These are phyloP conservation scores for Vitis rotundifolia DNA, from an alignment of 164 flowering plant genomes.

Conservation along the genomic window DNA sequence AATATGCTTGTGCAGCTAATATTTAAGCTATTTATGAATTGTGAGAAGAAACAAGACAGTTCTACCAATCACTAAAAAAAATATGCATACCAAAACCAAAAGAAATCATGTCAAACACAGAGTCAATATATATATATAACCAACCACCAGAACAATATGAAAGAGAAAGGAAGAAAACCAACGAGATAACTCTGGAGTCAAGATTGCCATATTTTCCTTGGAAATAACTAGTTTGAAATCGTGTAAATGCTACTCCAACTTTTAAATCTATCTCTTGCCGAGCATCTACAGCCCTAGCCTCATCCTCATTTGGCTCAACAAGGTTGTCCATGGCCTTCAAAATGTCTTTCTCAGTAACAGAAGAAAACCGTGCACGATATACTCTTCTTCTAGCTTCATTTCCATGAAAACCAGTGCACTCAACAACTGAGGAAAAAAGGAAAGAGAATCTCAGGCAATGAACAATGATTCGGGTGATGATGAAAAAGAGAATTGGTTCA, in stretches of 20 bases:
- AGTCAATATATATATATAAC: neutral
- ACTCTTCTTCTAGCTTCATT: slow-evolving; percentile 53
- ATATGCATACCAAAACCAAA: neutral
- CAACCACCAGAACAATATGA: neutral
- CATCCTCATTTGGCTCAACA: slow-evolving; percentile 78
- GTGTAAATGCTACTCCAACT: slow-evolving; percentile 98
- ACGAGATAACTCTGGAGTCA: slow-evolving; percentile 95
- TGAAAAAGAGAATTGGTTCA: too few relatives aligned
- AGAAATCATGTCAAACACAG: neutral
- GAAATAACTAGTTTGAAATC: slow-evolving; percentile 90
- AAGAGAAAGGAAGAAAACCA: slow-evolving; percentile 30
- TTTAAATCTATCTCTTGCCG: slow-evolving; percentile 98
- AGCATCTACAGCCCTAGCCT: slow-evolving; percentile 97
- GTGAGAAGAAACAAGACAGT: neutral
- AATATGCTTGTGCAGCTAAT: neutral
- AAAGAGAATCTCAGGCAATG: neutral
- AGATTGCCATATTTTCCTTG: slow-evolving; percentile 98
- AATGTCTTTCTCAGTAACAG: slow-evolving; percentile 89
- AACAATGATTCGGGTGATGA: too few relatives aligned
- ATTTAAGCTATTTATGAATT: neutral
- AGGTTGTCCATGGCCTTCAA: slow-evolving; percentile 80
- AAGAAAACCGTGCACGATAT: slow-evolving; percentile 93
- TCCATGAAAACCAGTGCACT: slow-evolving; percentile 67
- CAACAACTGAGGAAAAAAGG: slow-evolving; percentile 59
- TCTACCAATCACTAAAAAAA: neutral